Evolutionary conservation across 345 rosid genomes (phyloP).

Genomic region (Mercurialis annua): DNA sequence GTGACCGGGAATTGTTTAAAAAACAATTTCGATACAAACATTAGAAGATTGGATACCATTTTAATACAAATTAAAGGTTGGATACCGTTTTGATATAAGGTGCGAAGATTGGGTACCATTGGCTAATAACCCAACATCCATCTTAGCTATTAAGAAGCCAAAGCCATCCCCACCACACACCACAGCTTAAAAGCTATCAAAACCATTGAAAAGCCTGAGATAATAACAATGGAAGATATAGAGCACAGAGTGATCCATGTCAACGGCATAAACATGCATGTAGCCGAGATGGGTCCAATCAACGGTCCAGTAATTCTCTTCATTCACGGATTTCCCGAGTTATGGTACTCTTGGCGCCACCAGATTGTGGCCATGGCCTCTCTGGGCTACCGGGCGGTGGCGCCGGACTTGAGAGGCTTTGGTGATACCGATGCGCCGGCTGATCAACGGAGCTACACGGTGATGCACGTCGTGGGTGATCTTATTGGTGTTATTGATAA

Average conservation of each 20-base stretch:
- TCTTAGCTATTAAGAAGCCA: too few relatives aligned
- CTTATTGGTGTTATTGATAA: constrained; percentile 45
- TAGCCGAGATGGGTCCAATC: constrained; percentile 18
- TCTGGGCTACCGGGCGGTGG: constrained; percentile 13
- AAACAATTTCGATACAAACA: too few relatives aligned
- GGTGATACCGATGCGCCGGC: constrained; percentile 10
- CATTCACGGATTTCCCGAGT: constrained; percentile 16
- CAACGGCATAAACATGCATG: constrained; percentile 26
- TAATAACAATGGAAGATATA: constrained; percentile 3
- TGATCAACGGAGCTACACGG: not conserved
- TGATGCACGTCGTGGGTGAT: constrained; percentile 29
- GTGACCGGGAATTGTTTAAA: too few relatives aligned
- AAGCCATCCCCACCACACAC: too few relatives aligned
- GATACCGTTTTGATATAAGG: too few relatives aligned
- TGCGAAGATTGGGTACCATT: too few relatives aligned
- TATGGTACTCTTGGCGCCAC: constrained; percentile 19
- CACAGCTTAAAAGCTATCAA: too few relatives aligned
- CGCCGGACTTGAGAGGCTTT: constrained; percentile 15
- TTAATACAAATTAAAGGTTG: too few relatives aligned
- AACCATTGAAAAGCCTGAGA: not conserved
- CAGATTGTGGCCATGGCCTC: constrained; percentile 8
- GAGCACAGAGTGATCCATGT: constrained; percentile 13
- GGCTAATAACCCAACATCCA: too few relatives aligned
- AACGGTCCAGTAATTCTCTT: constrained; percentile 20
- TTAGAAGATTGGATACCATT: too few relatives aligned